phyloP scores from a whole-genome alignment of 139 green algal genomes.

The Micromonas pusilla region DNA sequence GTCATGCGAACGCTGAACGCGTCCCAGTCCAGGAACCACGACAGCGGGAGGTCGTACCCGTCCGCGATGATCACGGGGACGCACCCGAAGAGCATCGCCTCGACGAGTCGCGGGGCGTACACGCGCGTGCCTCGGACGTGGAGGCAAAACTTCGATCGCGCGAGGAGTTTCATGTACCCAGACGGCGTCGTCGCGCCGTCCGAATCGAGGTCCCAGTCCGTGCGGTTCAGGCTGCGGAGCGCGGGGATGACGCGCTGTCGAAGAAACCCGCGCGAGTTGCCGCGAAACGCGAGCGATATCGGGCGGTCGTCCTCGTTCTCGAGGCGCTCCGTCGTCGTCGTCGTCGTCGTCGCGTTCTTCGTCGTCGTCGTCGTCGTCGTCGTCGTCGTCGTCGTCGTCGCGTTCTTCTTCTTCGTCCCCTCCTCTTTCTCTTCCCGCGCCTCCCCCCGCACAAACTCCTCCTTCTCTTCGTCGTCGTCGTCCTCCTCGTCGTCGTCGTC shows the following conservation, averaged over 20 bases:
- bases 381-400: background rate
- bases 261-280: background rate
- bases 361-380: background rate
- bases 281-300: background rate
- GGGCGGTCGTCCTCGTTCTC: background rate
- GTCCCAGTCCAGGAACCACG: conserved; percentile 14
- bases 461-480: background rate
- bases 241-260: background rate
- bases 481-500: background rate
- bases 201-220: background rate
- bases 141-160: background rate
- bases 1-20: conserved; percentile 11
- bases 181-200: background rate
- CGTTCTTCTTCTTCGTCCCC: background rate
- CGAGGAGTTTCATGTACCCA: background rate
- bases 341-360: background rate
- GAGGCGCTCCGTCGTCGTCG: background rate
- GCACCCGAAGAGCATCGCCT: conserved; percentile 13
- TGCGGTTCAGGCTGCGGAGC: background rate
- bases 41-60: conserved; percentile 4
- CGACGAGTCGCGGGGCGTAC: background rate
- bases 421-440: background rate
- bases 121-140: conserved; percentile 8
- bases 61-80: conserved; percentile 25
- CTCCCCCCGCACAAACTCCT: background rate